phyloP scores from a whole-genome alignment of 1,284 basidiomycete species.

The Neonothopanus nambi region DNA sequence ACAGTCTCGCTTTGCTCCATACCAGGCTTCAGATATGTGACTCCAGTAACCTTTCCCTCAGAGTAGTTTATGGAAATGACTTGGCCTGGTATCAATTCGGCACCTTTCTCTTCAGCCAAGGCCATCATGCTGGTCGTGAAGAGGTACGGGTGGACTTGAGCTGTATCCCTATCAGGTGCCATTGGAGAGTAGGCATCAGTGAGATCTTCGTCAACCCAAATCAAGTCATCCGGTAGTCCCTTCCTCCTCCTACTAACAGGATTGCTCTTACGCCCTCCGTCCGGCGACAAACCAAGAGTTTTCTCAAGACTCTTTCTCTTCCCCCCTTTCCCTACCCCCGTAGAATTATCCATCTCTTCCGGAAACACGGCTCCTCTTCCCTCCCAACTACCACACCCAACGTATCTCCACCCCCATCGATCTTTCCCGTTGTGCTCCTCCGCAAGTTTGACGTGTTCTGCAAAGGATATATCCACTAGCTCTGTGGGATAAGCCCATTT shows the following conservation, averaged over 20 bases:
- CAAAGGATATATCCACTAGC: conserved; percentile 76
- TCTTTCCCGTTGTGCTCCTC: conserved; percentile 69
- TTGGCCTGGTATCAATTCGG: conserved; percentile 42
- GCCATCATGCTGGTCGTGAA: conserved; percentile 81
- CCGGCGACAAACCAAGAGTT: conserved; percentile 50
- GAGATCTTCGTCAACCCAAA: conserved; percentile 61
- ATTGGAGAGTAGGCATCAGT: conserved; percentile 63
- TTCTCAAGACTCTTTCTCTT: conserved; percentile 54
- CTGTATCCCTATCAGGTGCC: conserved; percentile 62
- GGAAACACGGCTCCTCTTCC: conserved; percentile 45
- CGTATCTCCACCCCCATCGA: conserved; percentile 83
- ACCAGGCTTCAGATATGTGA: conserved; percentile 46
- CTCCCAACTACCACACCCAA: conserved; percentile 68
- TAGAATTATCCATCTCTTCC: conserved; percentile 22
- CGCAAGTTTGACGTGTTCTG: conserved; percentile 79
- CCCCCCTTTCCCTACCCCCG: conserved; percentile 31
- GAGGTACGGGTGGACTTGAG: conserved; percentile 80
- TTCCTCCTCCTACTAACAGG: conserved; percentile 30
- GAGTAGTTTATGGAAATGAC: conserved; percentile 40
- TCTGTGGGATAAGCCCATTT: conserved; percentile 79
- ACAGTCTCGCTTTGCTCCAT: conserved; percentile 37
- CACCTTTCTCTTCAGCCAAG: conserved; percentile 59
- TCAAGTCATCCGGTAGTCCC: conserved; percentile 58
- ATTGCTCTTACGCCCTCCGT: conserved; percentile 23
- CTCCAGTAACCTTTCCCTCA: conserved; percentile 48